Base-by-base conservation (phyloP, 257 asterid genomes). In the Nicotiana otophora region DNA sequence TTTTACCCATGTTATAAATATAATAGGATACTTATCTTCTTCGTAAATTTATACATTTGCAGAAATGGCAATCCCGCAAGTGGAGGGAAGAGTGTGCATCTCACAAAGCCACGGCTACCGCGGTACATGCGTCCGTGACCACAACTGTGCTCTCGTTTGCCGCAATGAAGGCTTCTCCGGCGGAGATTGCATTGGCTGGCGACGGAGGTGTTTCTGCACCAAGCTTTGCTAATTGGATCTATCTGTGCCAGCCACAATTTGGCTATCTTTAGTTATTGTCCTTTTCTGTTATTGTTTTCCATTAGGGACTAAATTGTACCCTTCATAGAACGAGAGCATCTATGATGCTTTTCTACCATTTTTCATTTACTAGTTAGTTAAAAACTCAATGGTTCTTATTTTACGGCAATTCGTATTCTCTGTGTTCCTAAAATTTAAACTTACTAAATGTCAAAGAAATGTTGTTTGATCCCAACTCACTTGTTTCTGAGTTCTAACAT, bases 191-290 rank as follows among this genome's bases (percentile, higher is more conserved):
- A 23, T 57, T 26, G 87, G 87, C 23, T 36, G 82, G 58, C 83
- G 83, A n/a, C 31, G 85, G 8, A 82, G 85, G 48, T 85, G 87
- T 79, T 85, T 85, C 78, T 85, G 87, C 83, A 85, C 81, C 14
- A 82, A 51, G 79, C 83, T 51, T 5, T 85, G 87, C 34, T 85
- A 80, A 60, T 11, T 51, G 39, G 55, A 23, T n/a, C 23, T 3
- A n/a, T 10, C 28, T 6, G 12, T 17, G n/a, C 5, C 69, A 63
- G 26, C 26, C 26, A 39, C 10, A 39, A 42, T 64, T 28, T 11
- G 19, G 58, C 58, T 53, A 12, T 51, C 57, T 3, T 51, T 51
- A 51, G 57, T 51, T 14, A 12, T 53, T 53, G 58, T 53, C 17
- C 58, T 53, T 53, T 53, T 4, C 19, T 53, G 51, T 53, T 14